Conservation (phyloP, 208 protist genomes). For the Leishmania braziliensis region DNA sequence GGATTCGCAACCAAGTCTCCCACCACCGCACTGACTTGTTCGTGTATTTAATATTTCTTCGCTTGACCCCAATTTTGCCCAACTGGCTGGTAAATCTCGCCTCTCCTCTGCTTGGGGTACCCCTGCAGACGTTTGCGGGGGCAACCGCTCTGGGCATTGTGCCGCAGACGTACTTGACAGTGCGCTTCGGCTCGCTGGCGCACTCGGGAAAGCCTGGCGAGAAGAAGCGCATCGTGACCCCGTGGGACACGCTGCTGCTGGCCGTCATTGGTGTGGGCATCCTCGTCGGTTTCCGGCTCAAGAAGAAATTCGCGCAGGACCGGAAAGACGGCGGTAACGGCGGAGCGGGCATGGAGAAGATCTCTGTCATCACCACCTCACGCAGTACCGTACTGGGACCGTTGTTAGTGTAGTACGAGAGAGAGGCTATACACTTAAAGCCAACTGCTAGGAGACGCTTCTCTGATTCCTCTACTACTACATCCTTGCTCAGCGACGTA, state of each 20-base stretch:
- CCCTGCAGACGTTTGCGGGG: constrained; percentile 63
- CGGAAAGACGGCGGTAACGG: constrained; percentile 2
- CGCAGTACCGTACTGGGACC: constrained; percentile 12
- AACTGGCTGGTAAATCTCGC: constrained; percentile 95
- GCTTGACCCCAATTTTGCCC: constrained; percentile 91
- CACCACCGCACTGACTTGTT: constrained; percentile 73
- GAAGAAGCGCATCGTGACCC: constrained; percentile 50
- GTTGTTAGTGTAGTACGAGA: neutral
- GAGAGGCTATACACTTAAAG: neutral
- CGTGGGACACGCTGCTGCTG: constrained; percentile 75
- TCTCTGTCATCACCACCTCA: neutral
- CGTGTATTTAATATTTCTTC: constrained; percentile 92
- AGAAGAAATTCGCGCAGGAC: constrained; percentile 34
- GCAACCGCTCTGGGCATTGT: constrained; percentile 88
- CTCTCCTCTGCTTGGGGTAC: constrained; percentile 79
- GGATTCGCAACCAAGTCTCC: constrained; percentile 61
- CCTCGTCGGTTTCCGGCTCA: constrained; percentile 38
- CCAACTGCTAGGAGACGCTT: no score
- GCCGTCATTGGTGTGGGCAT: constrained; percentile 49
- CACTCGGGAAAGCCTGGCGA: constrained; percentile 19
- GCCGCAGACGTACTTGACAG: constrained; percentile 90
- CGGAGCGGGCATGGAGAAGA: no score
- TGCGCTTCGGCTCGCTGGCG: constrained; percentile 73
- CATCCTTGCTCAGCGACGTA: neutral
- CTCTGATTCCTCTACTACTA: no score